phyloP scores from a whole-genome alignment of 108 stramenopile species.

The Chaetoceros tenuissimus region DNA sequence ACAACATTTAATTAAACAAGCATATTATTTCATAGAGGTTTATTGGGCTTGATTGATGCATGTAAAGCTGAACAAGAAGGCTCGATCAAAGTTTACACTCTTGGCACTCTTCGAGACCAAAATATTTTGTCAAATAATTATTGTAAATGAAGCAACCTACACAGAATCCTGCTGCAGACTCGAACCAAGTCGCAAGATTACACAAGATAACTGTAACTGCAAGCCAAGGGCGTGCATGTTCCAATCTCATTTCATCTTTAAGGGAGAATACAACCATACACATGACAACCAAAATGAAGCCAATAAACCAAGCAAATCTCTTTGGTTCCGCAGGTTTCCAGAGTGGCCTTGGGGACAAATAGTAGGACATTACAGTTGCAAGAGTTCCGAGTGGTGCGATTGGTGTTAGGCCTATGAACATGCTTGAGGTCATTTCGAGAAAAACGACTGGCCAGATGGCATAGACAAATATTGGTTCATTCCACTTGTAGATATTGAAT shows the following conservation, averaged over 20 bases:
- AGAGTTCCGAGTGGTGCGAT: constrained; percentile 38
- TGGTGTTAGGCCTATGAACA: constrained; percentile 38
- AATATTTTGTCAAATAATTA: constrained; percentile 19
- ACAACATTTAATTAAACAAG: no score
- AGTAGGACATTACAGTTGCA: constrained; percentile 20
- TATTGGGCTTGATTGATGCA: no score
- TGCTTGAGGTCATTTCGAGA: constrained; percentile 27
- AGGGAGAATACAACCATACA: constrained; percentile 21
- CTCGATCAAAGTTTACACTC: constrained; percentile 54
- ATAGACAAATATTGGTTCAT: constrained; percentile 12
- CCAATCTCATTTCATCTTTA: constrained; percentile 16
- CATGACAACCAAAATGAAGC: constrained; percentile 22
- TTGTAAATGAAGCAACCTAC: constrained; percentile 52
- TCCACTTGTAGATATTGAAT: constrained; percentile 40
- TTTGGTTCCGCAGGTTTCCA: constrained; percentile 53
- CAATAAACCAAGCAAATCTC: constrained; percentile 47
- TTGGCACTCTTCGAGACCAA: constrained; percentile 30
- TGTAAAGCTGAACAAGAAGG: no score
- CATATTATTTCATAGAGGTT: no score
- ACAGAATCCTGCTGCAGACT: constrained; percentile 38
- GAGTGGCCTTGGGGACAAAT: constrained; percentile 20
- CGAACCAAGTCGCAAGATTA: constrained; percentile 43
- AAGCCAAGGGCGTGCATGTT: constrained; percentile 8
- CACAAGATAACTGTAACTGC: constrained; percentile 22
- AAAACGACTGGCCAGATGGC: constrained; percentile 27